These are phyloP conservation scores for Ceratocystis harringtonii DNA, from an alignment of 2,329 filamentous ascomycete species.

Conservation along the genomic window DNA sequence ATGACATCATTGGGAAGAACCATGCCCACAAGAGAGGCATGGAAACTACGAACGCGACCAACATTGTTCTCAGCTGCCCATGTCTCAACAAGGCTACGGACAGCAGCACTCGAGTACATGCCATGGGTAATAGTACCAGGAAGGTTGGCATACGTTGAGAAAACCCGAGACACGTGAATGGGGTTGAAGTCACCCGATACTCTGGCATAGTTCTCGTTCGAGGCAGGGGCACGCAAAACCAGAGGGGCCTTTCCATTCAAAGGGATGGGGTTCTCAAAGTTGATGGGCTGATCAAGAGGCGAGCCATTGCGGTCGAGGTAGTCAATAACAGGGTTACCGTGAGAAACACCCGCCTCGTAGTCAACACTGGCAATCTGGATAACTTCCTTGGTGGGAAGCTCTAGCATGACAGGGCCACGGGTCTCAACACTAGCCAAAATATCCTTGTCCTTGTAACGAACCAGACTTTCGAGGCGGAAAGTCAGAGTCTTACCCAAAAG, in stretches of 20 bases:
- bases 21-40: conserved; percentile 95
- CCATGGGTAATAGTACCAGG: conserved; percentile 96
- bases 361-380: conserved; percentile 96
- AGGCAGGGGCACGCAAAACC: conserved; percentile 76
- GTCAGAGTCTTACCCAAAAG: conserved; percentile 84
- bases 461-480: conserved; percentile 85
- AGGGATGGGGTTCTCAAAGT: conserved; percentile 95
- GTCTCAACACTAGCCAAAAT: conserved; percentile 88
- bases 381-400: conserved; percentile 91
- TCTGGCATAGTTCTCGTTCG: conserved; percentile 94
- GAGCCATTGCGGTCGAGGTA: conserved; percentile 85
- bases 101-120: conserved; percentile 97
- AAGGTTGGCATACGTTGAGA: conserved; percentile 87
- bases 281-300: conserved; percentile 86
- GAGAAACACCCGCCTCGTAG: conserved; percentile 79
- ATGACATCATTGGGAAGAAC: conserved; percentile 93
- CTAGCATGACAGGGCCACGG: conserved; percentile 77
- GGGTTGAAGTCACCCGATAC: conserved; percentile 98
- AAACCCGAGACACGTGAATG: conserved; percentile 94
- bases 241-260: conserved; percentile 84
- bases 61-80: conserved; percentile 99
- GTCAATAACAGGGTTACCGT: conserved; percentile 93
- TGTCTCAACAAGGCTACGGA: conserved; percentile 89
- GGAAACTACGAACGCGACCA: conserved; percentile 92
- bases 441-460: conserved; percentile 88